phyloP scores from a whole-genome alignment of 192 early-diverging fungal genomes.

The Coemansia asiatica region DNA sequence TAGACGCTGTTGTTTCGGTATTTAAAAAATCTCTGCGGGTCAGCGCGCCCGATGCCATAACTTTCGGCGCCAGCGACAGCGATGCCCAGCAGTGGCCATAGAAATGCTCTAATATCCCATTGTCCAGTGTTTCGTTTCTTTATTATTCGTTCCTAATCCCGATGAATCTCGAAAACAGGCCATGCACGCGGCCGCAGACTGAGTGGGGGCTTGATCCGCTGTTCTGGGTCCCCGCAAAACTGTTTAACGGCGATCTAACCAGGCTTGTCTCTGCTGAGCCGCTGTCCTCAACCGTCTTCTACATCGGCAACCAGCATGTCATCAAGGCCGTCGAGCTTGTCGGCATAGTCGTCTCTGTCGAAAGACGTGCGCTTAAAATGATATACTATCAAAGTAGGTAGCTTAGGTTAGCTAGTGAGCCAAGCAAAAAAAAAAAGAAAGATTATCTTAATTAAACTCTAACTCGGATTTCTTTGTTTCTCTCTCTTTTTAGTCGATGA shows the following conservation, averaged over 20 bases:
- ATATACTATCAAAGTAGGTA: slow-evolving; percentile 30
- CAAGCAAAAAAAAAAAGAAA: neutral
- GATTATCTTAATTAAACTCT: neutral
- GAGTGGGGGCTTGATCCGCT: slow-evolving; percentile 51
- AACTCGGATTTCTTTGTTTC: neutral
- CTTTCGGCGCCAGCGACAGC: slow-evolving; percentile 27
- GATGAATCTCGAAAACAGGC: slow-evolving; percentile 30
- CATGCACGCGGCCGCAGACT: slow-evolving; percentile 11
- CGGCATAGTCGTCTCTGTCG: slow-evolving; percentile 41
- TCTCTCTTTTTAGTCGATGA: slow-evolving; percentile 39
- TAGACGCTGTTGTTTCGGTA: slow-evolving; percentile 29
- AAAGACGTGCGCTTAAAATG: slow-evolving; percentile 24
- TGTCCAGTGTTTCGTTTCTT: neutral
- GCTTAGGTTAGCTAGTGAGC: no score
- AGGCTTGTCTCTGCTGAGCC: slow-evolving; percentile 21
- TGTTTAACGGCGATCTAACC: slow-evolving; percentile 47
- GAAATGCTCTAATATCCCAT: neutral
- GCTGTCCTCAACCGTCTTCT: slow-evolving; percentile 21
- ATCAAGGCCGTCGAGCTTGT: slow-evolving; percentile 42
- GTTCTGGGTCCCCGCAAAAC: slow-evolving; percentile 47
- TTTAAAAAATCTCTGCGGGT: slow-evolving; percentile 32
- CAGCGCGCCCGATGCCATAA: slow-evolving; percentile 29
- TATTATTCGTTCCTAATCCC: neutral
- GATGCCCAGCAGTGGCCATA: slow-evolving; percentile 1
- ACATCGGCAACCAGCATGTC: slow-evolving; percentile 34